These are phyloP conservation scores for Coemansia sp. DNA, from an alignment of 192 early-diverging fungal genomes.

Conservation along the genomic window DNA sequence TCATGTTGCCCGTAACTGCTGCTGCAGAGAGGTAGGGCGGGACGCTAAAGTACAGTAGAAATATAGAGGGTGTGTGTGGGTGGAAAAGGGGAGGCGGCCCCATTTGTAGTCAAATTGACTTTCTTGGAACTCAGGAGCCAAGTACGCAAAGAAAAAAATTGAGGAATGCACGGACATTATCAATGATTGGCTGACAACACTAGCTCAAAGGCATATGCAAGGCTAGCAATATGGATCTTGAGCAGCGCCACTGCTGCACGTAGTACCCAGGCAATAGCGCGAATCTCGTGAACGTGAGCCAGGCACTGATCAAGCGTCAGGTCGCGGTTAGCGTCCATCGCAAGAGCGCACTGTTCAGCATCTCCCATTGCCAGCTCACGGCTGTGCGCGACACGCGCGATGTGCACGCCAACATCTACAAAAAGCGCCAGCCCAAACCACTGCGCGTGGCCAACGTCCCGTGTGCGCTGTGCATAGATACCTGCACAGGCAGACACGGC, in stretches of 20 bases:
- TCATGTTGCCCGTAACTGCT: slow-evolving; percentile 6
- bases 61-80: background rate
- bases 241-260: slow-evolving; percentile 17
- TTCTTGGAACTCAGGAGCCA: background rate
- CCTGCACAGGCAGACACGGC: slow-evolving; percentile 37
- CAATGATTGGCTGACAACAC: slow-evolving; percentile 19
- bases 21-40: background rate
- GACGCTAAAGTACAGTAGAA: background rate
- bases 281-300: slow-evolving; percentile 48
- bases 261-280: slow-evolving; percentile 32
- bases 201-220: slow-evolving; percentile 7
- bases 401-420: slow-evolving; percentile 24
- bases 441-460: slow-evolving; percentile 36
- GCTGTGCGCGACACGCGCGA: slow-evolving; percentile 14
- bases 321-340: slow-evolving; percentile 30
- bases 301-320: slow-evolving; percentile 40
- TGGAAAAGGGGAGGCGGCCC: background rate
- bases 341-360: slow-evolving; percentile 35
- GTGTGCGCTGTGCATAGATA: slow-evolving; percentile 39
- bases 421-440: slow-evolving; percentile 45
- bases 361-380: slow-evolving; percentile 33
- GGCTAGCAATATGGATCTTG: slow-evolving; percentile 29
- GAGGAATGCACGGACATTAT: background rate
- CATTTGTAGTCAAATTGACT: background rate
- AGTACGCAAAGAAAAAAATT: slow-evolving; percentile 4